A percentile compares a stretch with the other conserved stretches of the same genome.
These are phyloP conservation scores for Mycocentrospora acerina DNA, from an alignment of 2,329 filamentous ascomycete genomes.

Conservation along the genomic window DNA sequence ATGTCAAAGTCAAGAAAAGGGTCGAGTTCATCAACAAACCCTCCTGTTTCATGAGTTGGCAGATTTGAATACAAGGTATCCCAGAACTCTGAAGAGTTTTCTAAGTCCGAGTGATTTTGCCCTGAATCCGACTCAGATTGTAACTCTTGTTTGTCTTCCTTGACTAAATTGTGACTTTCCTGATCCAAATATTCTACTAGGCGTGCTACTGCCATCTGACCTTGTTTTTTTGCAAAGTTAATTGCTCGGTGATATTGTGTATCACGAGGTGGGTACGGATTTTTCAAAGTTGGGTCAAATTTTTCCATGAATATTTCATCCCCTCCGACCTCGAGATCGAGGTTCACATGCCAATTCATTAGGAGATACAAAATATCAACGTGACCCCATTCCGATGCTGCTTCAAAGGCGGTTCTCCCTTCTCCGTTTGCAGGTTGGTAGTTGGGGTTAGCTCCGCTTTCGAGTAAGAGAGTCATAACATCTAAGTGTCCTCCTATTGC, in stretches of 20 bases:
- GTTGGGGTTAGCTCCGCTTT: constrained; percentile 7
- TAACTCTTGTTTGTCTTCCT: no score
- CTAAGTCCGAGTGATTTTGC: no score
- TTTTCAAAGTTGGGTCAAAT: neutral
- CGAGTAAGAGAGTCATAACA: constrained; percentile 5
- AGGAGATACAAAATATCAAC: constrained; percentile 10
- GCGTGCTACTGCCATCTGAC: constrained; percentile 1
- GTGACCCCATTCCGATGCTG: constrained; percentile 8
- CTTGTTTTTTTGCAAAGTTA: constrained; percentile 4
- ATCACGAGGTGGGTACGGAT: neutral
- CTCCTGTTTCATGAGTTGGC: no score
- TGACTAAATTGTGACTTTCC: no score
- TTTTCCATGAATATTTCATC: neutral
- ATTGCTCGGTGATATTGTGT: constrained; percentile 7
- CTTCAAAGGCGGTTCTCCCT: constrained; percentile 12
- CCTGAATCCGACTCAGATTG: no score
- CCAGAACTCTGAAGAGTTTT: no score
- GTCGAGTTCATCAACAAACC: no score
- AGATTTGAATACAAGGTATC: no score
- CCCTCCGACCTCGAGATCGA: constrained; percentile 2
- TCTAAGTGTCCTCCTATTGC: constrained; percentile 9
- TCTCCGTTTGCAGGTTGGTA: constrained; percentile 6
- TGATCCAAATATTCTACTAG: constrained; percentile 1
- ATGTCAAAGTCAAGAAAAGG: no score
- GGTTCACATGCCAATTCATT: constrained; percentile 1